A percentile compares a stretch with the other conserved stretches of the same genome.
These are phyloP conservation scores for Triticum dicoccoides DNA, from an alignment of 176 grass and related monocot genomes.

Conservation along the genomic window DNA sequence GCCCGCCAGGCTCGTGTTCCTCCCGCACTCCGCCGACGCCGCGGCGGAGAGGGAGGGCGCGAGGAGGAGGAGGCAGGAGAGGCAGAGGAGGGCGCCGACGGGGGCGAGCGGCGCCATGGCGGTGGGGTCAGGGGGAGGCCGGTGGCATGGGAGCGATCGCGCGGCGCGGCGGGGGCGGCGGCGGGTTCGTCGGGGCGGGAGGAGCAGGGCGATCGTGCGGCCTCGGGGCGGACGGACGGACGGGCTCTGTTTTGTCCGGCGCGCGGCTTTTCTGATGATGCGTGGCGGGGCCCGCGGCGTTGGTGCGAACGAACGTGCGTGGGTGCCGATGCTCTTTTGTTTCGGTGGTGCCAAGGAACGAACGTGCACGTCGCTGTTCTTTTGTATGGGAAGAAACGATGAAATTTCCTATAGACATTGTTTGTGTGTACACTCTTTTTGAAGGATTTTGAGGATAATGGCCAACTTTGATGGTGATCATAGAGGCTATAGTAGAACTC, in stretches of 20 bases:
- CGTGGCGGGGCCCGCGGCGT: conserved; percentile 10
- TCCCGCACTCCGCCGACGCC: conserved; percentile 26
- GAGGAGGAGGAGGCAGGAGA: neutral
- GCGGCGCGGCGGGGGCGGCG: conserved; percentile 16
- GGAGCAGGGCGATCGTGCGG: neutral
- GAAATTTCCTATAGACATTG: too few relatives aligned
- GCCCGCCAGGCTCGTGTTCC: conserved; percentile 59
- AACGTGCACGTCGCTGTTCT: neutral
- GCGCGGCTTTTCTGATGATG: conserved; percentile 20
- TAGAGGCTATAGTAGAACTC: too few relatives aligned
- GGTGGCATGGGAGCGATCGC: conserved; percentile 41
- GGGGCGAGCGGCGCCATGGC: neutral
- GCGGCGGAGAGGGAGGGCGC: neutral
- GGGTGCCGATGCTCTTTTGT: neutral
- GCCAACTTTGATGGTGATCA: too few relatives aligned
- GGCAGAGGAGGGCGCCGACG: conserved; percentile 21
- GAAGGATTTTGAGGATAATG: too few relatives aligned
- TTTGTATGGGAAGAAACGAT: neutral
- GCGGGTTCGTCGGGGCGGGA: conserved; percentile 22
- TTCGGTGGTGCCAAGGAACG: too few relatives aligned
- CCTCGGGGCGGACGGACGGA: neutral
- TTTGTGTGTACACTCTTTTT: too few relatives aligned
- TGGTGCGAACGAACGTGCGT: conserved; percentile 8
- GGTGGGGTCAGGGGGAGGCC: neutral
- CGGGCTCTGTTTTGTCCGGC: neutral